Base-by-base conservation (phyloP, 495 filamentous ascomycete genomes). In the Xylaria castorea region DNA sequence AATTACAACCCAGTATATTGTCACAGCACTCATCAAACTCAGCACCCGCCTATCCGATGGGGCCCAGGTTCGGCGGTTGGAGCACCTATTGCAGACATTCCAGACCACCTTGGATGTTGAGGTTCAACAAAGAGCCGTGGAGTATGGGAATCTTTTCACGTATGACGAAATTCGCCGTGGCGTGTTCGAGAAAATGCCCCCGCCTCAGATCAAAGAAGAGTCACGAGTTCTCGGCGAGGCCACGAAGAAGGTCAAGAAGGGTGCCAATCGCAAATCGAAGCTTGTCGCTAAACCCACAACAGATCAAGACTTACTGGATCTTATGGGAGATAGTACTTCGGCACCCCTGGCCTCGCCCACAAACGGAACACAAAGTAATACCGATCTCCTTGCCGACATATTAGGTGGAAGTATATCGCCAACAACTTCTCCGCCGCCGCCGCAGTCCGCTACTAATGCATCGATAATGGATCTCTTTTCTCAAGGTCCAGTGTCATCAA, bases 121-220 rank as follows among this genome's bases (percentile, higher is more conserved):
- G 79, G 92, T 98, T 11, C 96, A 99, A 79, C 97, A 99, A 81
- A 89, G 96, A 77, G 91, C 94, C 14, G 95, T 97, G 20, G 96
- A 99, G 80, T 99, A 97, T 74, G 91, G 90, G 60, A 98, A 99
- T 77, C 87, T 99, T 18, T 98, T 99, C 75, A 89, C 89, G 1
- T 94, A 92, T 73, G 94, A 99, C 71, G 88, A 94, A 62, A 92
- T 99, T 68, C 91, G 95, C 36, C 87, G 89, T 55, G 96, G 96
- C 62, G 96, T 99, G 14, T 85, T 99, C 2, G 96, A 99, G 83
- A 93, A 94, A 78, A 99, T 99, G 96, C 96, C 96, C 16, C 89
- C 95, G 3, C 96, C 96, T 9, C 95, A 98, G 79, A 98, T 98
- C 75, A 93, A 94, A 66, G 96, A 99, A 80, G 92, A 95, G 78